A percentile compares a stretch with the other conserved stretches of the same genome.
These are phyloP conservation scores for Solanum gracilifrons DNA, from an alignment of 257 asterid species.

Conservation along the genomic window DNA sequence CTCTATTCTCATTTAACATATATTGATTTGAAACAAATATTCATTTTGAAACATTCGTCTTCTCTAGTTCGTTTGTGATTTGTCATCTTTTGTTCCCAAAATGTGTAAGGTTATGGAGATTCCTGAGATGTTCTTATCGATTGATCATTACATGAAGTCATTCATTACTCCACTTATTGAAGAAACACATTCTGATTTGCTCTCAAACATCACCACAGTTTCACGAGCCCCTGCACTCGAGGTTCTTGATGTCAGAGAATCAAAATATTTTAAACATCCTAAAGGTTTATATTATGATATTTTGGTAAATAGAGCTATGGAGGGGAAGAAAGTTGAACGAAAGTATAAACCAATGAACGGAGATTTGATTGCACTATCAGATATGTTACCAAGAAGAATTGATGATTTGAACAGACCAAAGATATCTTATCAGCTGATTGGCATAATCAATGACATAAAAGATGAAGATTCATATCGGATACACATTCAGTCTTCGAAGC, in stretches of 20 bases:
- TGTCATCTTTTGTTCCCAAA: background rate
- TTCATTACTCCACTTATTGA: conserved; percentile 24
- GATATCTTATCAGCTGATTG: conserved; percentile 17
- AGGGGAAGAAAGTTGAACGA: background rate
- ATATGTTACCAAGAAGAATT: conserved; percentile 21
- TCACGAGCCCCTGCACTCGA: conserved; percentile 13
- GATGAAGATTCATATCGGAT: background rate
- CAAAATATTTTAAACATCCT: background rate
- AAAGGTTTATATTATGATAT: conserved; percentile 3
- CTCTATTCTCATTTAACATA: too few species aligned
- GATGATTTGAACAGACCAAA: conserved; percentile 23
- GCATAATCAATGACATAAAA: conserved; percentile 4
- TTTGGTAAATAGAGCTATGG: background rate
- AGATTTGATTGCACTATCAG: conserved; percentile 27
- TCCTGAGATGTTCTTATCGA: conserved; percentile 16
- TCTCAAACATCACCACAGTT: conserved; percentile 16
- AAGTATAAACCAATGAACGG: conserved; percentile 22
- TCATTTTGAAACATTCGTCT: background rate
- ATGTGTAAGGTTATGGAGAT: conserved; percentile 19
- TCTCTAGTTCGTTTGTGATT: background rate
- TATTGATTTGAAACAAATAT: background rate
- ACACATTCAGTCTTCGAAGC: conserved; percentile 14
- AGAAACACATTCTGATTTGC: conserved; percentile 1
- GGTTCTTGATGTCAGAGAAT: background rate
- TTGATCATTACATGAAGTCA: conserved; percentile 18